These are phyloP conservation scores for Mortierella sp. DNA, from an alignment of 371 early-diverging fungal species.

Conservation along the genomic window DNA sequence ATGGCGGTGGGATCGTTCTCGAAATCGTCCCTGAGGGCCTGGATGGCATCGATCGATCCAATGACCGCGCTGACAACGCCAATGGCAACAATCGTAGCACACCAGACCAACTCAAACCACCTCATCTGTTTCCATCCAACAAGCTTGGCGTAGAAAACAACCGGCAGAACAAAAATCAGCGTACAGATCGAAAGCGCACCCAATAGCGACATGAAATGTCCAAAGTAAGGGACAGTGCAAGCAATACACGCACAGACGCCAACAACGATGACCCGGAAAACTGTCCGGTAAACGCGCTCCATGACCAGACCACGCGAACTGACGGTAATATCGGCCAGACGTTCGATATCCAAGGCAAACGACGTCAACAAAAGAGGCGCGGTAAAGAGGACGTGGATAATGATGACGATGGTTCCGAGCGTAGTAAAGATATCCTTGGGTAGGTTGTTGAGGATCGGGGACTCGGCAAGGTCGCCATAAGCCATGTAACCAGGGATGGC, in stretches of 20 bases:
- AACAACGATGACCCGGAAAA: conserved; percentile 65
- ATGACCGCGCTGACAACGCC: conserved; percentile 80
- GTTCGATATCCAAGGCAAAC: conserved; percentile 78
- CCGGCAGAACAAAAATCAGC: conserved; percentile 84
- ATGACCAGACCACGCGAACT: conserved; percentile 61
- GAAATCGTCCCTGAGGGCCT: conserved; percentile 24
- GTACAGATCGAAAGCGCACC: conserved; percentile 82
- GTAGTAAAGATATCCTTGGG: conserved; percentile 72
- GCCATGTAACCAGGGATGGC: conserved; percentile 85
- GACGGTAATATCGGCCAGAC: conserved; percentile 68
- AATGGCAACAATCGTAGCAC: conserved; percentile 67
- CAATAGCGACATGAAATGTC: conserved; percentile 79
- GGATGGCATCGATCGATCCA: conserved; percentile 80
- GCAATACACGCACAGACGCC: conserved; percentile 69
- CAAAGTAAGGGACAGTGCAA: conserved; percentile 80
- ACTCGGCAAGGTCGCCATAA: conserved; percentile 75
- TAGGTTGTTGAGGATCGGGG: conserved; percentile 81
- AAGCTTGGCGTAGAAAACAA: conserved; percentile 78
- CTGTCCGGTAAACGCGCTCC: conserved; percentile 67
- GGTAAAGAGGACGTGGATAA: conserved; percentile 82
- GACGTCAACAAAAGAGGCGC: conserved; percentile 83
- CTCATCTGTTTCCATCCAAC: conserved; percentile 72
- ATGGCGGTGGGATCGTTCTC: conserved; percentile 7
- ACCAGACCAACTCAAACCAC: conserved; percentile 70
- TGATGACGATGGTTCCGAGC: conserved; percentile 79